Percentiles rank a stretch among this genome's conserved stretches.
These are phyloP conservation scores for Boletellus deceptivus DNA, from an alignment of 1,284 basidiomycete species.

Conservation along the genomic window DNA sequence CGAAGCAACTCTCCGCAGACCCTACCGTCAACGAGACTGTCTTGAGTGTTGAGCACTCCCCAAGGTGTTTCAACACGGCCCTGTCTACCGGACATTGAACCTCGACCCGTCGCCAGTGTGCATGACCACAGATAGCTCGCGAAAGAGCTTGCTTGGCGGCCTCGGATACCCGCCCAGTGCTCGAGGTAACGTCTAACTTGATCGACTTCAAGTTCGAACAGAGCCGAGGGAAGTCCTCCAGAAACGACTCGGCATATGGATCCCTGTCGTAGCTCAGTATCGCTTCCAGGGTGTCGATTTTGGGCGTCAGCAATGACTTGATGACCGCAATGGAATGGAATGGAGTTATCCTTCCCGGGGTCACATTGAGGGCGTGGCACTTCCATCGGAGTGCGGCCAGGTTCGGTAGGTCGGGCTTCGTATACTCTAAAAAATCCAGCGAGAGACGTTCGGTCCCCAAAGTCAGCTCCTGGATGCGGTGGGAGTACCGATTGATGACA, in stretches of 20 bases:
- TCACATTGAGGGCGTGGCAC: neutral
- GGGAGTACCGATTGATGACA: neutral
- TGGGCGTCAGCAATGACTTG: neutral
- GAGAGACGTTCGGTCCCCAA: neutral
- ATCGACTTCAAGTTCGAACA: slow-evolving; percentile 4
- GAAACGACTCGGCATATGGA: neutral
- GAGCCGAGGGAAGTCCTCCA: neutral
- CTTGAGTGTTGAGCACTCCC: neutral
- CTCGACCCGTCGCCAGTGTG: slow-evolving; percentile 1
- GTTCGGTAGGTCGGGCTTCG: neutral
- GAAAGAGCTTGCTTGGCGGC: neutral
- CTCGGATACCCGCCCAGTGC: neutral
- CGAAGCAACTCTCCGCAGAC: neutral
- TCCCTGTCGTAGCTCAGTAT: neutral
- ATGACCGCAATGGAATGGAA: neutral
- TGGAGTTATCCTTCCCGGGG: too few species aligned
- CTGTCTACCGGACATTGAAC: neutral
- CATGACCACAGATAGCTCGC: neutral
- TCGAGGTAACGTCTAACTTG: neutral
- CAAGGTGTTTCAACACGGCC: slow-evolving; percentile 1
- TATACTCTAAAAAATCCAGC: neutral
- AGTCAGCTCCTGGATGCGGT: neutral
- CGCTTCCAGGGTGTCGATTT: neutral
- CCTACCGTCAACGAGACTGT: neutral
- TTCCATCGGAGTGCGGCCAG: neutral